Percentiles rank a stretch among this genome's conserved stretches.
Conservation (phyloP, 441 rosid species). For the Gossypium davidsonii region DNA sequence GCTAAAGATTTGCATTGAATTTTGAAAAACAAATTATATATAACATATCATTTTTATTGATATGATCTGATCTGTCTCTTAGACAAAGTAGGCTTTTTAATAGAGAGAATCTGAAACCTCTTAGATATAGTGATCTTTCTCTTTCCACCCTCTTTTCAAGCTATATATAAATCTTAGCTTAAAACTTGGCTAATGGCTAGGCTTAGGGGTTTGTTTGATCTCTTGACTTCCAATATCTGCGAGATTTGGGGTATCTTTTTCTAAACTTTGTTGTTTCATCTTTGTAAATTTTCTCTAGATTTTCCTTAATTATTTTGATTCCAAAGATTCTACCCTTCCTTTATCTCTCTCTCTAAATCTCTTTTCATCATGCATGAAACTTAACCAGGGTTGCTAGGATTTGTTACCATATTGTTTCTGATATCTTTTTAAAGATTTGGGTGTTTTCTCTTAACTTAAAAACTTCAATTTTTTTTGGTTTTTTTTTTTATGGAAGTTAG, state of each 20-base stretch:
- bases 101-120: slow-evolving; percentile 30
- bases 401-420: not conserved
- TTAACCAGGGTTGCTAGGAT: not conserved
- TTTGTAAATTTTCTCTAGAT: slow-evolving; percentile 22
- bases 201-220: slow-evolving; percentile 28
- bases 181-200: slow-evolving; percentile 20
- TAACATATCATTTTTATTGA: not conserved
- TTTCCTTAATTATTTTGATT: slow-evolving; percentile 6
- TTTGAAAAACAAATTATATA: not conserved
- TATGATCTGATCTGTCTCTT: slow-evolving; percentile 22
- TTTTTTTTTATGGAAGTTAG: slow-evolving; percentile 21
- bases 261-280: slow-evolving; percentile 14
- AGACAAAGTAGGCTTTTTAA: slow-evolving; percentile 25
- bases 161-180: slow-evolving; percentile 3
- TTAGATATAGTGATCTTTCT: slow-evolving; percentile 9
- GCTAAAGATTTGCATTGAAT: slow-evolving; percentile 24
- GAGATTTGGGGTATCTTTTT: slow-evolving; percentile 33
- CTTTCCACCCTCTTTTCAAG: slow-evolving; percentile 6
- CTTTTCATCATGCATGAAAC: not conserved
- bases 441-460: not conserved
- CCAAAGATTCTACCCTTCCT: not conserved
- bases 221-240: slow-evolving; percentile 15
- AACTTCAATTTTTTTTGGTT: not conserved
- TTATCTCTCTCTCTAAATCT: not conserved
- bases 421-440: not conserved